A percentile compares a stretch with the other conserved stretches of the same genome.
Conservation (phyloP, 2,329 filamentous ascomycete genomes). For the Arachnomyces sp. region DNA sequence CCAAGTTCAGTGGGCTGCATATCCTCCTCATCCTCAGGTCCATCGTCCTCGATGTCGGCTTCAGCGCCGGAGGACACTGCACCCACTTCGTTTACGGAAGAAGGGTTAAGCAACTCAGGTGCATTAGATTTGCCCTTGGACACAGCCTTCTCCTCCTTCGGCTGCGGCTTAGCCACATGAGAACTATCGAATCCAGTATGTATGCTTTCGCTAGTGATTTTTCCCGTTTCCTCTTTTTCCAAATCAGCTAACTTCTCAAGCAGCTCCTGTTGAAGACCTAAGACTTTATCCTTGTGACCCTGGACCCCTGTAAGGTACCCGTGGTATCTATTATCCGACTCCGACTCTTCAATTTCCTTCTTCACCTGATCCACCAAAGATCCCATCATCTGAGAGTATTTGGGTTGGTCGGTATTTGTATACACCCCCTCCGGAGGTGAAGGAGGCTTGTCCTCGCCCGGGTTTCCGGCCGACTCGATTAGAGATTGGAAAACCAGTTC, state of each 20-base stretch:
- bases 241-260: constrained; percentile 67
- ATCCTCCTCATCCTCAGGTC: constrained; percentile 57
- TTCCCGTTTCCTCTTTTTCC: constrained; percentile 74
- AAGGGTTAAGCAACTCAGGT: constrained; percentile 69
- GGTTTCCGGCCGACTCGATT: constrained; percentile 68
- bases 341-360: constrained; percentile 66
- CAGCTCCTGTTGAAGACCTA: constrained; percentile 68
- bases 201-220: constrained; percentile 89
- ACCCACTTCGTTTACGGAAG: constrained; percentile 23
- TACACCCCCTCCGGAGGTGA: constrained; percentile 70
- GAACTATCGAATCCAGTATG: constrained; percentile 89
- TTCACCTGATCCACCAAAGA: constrained; percentile 91
- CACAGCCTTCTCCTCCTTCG: constrained; percentile 38
- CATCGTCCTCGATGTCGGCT: constrained; percentile 45
- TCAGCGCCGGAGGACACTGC: constrained; percentile 52
- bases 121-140: constrained; percentile 33
- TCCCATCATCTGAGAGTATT: constrained; percentile 98
- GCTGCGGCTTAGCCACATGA: constrained; percentile 57
- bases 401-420: constrained; percentile 64
- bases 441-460: constrained; percentile 66
- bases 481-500: constrained; percentile 84
- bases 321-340: constrained; percentile 61
- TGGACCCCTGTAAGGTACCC: constrained; percentile 73
- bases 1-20: constrained; percentile 69
- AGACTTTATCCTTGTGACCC: constrained; percentile 69